These are phyloP conservation scores for Aegle marmelos DNA, from an alignment of 345 rosid genomes.

Conservation along the genomic window DNA sequence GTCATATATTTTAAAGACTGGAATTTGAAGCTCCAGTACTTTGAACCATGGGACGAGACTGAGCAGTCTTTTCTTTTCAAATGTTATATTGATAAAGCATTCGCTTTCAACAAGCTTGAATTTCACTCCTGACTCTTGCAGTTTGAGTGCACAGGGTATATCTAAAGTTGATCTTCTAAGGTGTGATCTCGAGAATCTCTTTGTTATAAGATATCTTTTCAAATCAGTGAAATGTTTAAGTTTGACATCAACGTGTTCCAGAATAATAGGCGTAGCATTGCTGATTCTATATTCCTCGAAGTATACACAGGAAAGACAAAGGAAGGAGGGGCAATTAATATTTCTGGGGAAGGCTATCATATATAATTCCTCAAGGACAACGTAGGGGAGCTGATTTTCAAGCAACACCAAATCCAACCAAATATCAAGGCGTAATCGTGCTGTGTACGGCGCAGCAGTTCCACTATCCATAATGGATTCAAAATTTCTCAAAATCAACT, in stretches of 20 bases:
- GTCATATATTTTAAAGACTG: neutral
- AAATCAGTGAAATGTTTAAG: neutral
- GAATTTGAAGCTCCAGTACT: neutral
- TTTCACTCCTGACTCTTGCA: constrained; percentile 17
- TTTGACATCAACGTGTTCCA: no score
- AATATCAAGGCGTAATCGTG: no score
- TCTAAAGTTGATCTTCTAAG: no score
- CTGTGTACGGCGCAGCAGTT: no score
- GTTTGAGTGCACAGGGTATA: neutral
- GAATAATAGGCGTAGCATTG: no score
- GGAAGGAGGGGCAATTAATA: fast-evolving
- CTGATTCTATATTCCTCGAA: fast-evolving
- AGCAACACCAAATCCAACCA: neutral
- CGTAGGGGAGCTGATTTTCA: neutral
- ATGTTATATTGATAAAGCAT: neutral
- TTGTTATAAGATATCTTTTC: neutral
- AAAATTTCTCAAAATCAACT: neutral
- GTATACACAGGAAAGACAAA: neutral
- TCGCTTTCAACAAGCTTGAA: neutral
- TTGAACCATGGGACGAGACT: no score
- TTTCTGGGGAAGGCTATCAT: neutral
- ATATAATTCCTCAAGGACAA: neutral
- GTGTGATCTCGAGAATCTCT: no score
- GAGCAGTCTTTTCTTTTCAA: neutral
- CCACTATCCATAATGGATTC: no score